phyloP scores from a whole-genome alignment of 176 grass and related monocot genomes.

The Carex scoparia region DNA sequence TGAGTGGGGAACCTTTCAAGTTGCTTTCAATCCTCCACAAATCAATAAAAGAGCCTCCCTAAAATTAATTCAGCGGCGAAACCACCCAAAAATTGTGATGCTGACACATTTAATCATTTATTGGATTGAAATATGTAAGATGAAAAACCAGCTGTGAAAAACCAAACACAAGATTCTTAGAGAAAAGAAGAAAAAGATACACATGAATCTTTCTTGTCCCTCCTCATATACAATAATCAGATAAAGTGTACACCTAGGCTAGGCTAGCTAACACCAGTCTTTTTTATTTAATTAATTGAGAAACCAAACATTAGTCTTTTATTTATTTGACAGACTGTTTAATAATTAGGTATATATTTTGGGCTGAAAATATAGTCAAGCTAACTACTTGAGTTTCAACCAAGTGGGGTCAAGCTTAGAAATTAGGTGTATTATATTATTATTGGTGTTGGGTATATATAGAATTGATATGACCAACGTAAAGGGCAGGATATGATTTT shows the following conservation, averaged over 20 bases:
- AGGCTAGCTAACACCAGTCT: background rate
- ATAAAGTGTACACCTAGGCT: background rate
- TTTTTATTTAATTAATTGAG: background rate
- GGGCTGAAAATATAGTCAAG: background rate
- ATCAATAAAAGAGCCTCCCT: constrained; percentile 10
- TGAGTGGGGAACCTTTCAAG: constrained; percentile 11
- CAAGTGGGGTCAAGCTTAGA: background rate
- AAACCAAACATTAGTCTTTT: background rate
- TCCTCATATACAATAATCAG: background rate
- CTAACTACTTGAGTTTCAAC: background rate
- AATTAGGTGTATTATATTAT: background rate
- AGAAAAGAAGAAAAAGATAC: constrained; percentile 4
- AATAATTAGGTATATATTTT: background rate
- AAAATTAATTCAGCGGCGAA: constrained; percentile 21
- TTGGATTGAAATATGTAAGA: background rate
- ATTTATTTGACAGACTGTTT: background rate
- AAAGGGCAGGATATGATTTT: background rate
- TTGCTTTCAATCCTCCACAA: constrained; percentile 2
- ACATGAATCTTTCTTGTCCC: constrained; percentile 8
- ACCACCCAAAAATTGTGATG: constrained; percentile 22
- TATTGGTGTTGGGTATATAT: background rate
- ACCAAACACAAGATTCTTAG: constrained; percentile 13
- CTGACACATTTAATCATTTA: constrained; percentile 15
- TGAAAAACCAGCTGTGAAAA: constrained; percentile 1
- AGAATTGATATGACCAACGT: background rate